These are phyloP conservation scores for Backusella macrospora DNA, from an alignment of 192 early-diverging fungal species.

Conservation along the genomic window DNA sequence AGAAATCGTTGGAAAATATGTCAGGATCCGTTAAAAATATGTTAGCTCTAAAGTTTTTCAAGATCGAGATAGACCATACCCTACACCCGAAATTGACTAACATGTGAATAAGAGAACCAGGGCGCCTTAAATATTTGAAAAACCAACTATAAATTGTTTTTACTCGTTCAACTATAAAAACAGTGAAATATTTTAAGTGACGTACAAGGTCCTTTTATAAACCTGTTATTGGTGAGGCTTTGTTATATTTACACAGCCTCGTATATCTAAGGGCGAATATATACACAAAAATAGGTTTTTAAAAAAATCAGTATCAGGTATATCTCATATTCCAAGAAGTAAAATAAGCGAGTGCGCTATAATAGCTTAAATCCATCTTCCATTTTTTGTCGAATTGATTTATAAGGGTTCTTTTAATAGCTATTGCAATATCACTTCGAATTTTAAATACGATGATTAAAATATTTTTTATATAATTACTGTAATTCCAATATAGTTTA, in stretches of 20 bases:
- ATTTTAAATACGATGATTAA: too few species aligned
- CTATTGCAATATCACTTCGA: too few species aligned
- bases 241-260: neutral
- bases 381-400: too few species aligned
- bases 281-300: too few species aligned
- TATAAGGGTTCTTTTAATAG: too few species aligned
- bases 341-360: too few species aligned
- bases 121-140: neutral
- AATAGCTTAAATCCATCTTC: too few species aligned
- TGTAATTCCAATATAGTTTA: too few species aligned
- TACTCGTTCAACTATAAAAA: too few species aligned
- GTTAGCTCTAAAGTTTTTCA: neutral
- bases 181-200: neutral
- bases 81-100: neutral
- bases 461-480: too few species aligned
- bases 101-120: neutral
- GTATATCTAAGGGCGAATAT: neutral
- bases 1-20: neutral
- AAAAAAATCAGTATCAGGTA: too few species aligned
- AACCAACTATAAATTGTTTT: neutral
- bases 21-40: neutral
- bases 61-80: neutral
- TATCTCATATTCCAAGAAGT: too few species aligned
- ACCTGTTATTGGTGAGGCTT: neutral
- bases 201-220: neutral